These are phyloP conservation scores for Amanita thiersii DNA, from an alignment of 768 basidiomycete species.

Conservation along the genomic window DNA sequence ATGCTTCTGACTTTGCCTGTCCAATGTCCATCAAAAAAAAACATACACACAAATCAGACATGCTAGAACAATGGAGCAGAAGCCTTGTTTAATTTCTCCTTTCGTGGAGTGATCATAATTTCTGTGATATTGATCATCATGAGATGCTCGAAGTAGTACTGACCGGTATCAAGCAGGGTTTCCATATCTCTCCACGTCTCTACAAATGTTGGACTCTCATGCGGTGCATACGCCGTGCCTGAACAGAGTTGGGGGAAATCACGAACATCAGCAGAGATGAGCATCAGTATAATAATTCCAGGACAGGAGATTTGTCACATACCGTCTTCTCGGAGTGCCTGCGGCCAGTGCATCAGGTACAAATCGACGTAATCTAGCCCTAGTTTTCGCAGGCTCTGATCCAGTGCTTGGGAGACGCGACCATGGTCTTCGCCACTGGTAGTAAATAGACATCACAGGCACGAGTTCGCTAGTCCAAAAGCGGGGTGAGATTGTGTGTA, in stretches of 20 bases:
- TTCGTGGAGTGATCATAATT: conserved; percentile 5
- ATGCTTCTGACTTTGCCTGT: conserved; percentile 35
- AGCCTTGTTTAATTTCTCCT: conserved; percentile 6
- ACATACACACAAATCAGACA: conserved; percentile 37
- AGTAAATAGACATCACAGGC: conserved; percentile 12
- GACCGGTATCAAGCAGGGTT: conserved; percentile 19
- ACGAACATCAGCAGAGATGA: neutral
- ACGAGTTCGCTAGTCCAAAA: no score
- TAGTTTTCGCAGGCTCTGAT: conserved; percentile 24
- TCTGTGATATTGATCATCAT: conserved; percentile 12
- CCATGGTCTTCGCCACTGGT: conserved; percentile 25
- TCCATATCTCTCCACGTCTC: conserved; percentile 19
- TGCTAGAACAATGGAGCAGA: no score
- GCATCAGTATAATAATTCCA: neutral
- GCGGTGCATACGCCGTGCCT: conserved; percentile 8
- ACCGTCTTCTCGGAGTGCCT: conserved; percentile 16
- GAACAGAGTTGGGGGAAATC: neutral
- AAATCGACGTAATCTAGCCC: conserved; percentile 38
- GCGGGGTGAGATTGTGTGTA: neutral
- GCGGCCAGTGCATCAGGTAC: conserved; percentile 36
- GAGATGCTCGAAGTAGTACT: conserved; percentile 1
- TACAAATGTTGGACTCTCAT: conserved; percentile 17
- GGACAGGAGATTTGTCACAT: neutral
- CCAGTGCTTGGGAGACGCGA: conserved; percentile 23
- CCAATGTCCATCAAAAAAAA: no score